phyloP scores from a whole-genome alignment of 2,329 filamentous ascomycete genomes.

The Kalaharituber pfeilii region DNA sequence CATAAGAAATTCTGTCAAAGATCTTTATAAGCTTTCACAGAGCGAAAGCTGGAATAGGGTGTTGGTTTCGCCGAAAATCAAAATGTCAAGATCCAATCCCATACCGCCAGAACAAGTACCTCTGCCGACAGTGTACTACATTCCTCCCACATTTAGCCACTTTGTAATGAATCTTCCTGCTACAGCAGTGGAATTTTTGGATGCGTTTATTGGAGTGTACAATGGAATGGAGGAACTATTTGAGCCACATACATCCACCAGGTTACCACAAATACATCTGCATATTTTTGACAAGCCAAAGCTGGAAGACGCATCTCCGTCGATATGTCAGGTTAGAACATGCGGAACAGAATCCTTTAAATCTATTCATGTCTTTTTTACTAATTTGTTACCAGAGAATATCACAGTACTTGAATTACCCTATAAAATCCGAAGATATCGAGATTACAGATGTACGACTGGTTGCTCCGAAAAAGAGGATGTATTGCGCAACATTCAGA shows the following conservation, averaged over 20 bases:
- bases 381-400: slow-evolving; percentile 45
- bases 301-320: slow-evolving; percentile 43
- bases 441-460: slow-evolving; percentile 57
- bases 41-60: slow-evolving; percentile 39
- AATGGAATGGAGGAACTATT: slow-evolving; percentile 51
- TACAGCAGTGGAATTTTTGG: slow-evolving; percentile 67
- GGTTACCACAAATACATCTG: slow-evolving; percentile 72
- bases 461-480: slow-evolving; percentile 82
- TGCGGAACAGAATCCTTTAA: neutral
- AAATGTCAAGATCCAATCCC: slow-evolving; percentile 20
- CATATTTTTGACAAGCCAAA: slow-evolving; percentile 83
- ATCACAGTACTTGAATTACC: slow-evolving; percentile 40
- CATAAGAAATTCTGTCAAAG: slow-evolving; percentile 51
- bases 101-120: slow-evolving; percentile 22
- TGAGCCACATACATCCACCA: slow-evolving; percentile 33
- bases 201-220: slow-evolving; percentile 63
- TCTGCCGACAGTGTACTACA: slow-evolving; percentile 31
- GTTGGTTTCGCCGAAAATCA: slow-evolving; percentile 29
- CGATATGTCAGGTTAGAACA: slow-evolving; percentile 39
- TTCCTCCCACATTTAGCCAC: slow-evolving; percentile 68
- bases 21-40: slow-evolving; percentile 36
- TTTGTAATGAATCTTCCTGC: slow-evolving; percentile 98
- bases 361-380: neutral
- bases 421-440: slow-evolving; percentile 38
- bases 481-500: slow-evolving; percentile 91